A percentile compares a stretch with the other conserved stretches of the same genome.
Conservation (phyloP, 768 basidiomycete species). For the Tephrocybe sp. region DNA sequence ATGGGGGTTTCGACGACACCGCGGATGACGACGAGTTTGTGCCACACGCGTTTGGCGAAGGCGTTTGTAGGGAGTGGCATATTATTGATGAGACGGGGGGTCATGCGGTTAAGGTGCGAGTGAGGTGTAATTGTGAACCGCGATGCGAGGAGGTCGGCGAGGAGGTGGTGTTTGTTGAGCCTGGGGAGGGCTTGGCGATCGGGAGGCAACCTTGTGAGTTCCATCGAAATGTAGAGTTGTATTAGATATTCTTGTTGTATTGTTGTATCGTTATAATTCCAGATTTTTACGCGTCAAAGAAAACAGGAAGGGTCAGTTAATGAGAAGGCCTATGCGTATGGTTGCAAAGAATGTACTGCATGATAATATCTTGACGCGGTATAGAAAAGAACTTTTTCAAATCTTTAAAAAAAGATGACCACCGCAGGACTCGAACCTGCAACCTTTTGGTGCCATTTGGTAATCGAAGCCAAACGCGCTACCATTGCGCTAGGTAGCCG, state of each 20-base stretch:
- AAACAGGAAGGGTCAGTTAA: too few species aligned
- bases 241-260: slow-evolving; percentile 1
- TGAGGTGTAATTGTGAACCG: slow-evolving; percentile 27
- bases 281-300: too few species aligned
- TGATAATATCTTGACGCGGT: too few species aligned
- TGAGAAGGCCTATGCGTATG: too few species aligned
- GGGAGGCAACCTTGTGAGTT: slow-evolving; percentile 62
- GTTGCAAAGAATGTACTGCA: too few species aligned
- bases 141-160: slow-evolving; percentile 24
- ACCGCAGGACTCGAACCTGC: slow-evolving; percentile 97
- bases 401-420: too few species aligned
- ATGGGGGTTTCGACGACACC: slow-evolving; percentile 28
- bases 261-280: slow-evolving; percentile 9
- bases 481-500: slow-evolving; percentile 90
- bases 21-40: slow-evolving; percentile 64
- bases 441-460: slow-evolving; percentile 83
- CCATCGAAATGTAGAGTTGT: slow-evolving; percentile 36
- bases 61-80: slow-evolving; percentile 64
- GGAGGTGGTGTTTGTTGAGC: slow-evolving; percentile 29
- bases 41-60: slow-evolving; percentile 61
- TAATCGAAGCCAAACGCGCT: slow-evolving; percentile 94
- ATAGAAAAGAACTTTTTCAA: too few species aligned
- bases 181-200: slow-evolving; percentile 57
- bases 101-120: slow-evolving; percentile 44
- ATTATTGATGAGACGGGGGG: slow-evolving; percentile 56